Percentiles rank a stretch among this genome's conserved stretches.
These are phyloP conservation scores for Epichloe uncinata DNA, from an alignment of 2,329 filamentous ascomycete species.

Conservation along the genomic window DNA sequence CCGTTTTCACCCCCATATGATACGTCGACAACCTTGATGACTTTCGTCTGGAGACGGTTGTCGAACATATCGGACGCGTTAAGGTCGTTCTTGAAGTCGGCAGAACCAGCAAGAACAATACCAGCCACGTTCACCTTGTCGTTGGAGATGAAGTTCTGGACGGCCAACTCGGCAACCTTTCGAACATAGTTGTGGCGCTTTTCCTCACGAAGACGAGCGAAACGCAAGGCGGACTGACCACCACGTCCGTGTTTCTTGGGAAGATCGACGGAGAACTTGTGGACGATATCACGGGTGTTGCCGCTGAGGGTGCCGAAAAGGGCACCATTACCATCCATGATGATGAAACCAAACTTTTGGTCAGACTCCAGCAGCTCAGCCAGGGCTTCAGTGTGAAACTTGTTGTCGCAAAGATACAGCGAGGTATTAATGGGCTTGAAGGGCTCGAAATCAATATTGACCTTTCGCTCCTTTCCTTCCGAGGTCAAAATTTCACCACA, in stretches of 20 bases:
- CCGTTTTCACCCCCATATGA: constrained; percentile 98
- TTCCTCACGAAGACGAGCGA: constrained; percentile 96
- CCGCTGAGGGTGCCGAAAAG: constrained; percentile 94
- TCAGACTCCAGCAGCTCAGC: constrained; percentile 96
- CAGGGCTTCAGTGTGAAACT: constrained; percentile 96
- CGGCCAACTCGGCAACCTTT: constrained; percentile 93
- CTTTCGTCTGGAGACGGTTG: constrained; percentile 77
- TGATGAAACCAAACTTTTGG: constrained; percentile 98
- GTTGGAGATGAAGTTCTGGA: constrained; percentile 96
- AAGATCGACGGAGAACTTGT: constrained; percentile 97
- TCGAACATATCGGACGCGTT: constrained; percentile 98
- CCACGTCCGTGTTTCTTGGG: constrained; percentile 99
- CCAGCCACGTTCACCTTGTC: constrained; percentile 98
- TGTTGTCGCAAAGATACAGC: constrained; percentile 98
- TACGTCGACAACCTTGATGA: constrained; percentile 98
- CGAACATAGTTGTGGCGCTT: constrained; percentile 99
- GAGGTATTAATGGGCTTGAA: constrained; percentile 99
- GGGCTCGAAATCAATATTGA: constrained; percentile 99
- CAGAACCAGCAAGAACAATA: constrained; percentile 87
- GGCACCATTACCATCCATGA: constrained; percentile 99
- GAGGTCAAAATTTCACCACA: constrained; percentile 99
- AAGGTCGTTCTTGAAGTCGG: constrained; percentile 98
- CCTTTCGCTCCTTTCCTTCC: constrained; percentile 97
- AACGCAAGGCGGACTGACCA: constrained; percentile 99
- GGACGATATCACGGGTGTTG: constrained; percentile 90